These are phyloP conservation scores for Ceratobasidium sp. DNA, from an alignment of 1,284 basidiomycete genomes.

Conservation along the genomic window DNA sequence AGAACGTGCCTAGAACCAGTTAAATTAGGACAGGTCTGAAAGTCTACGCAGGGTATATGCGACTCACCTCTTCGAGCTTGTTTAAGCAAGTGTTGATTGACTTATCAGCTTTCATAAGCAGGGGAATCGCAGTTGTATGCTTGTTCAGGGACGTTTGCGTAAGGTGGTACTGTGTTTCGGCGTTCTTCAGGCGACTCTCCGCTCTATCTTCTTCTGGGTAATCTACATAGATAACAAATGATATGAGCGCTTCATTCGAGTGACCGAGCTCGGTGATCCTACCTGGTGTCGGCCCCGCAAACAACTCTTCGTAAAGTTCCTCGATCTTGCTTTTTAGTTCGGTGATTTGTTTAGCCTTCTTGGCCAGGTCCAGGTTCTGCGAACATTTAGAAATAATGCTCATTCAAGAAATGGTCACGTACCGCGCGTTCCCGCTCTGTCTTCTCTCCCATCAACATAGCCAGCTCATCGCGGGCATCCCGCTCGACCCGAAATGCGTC, in stretches of 20 bases:
- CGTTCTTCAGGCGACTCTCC: not conserved
- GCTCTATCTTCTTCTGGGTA: slow-evolving; percentile 31
- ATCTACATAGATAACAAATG: not conserved
- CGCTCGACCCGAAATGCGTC: slow-evolving; percentile 12
- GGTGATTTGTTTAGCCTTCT: not conserved
- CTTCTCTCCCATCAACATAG: slow-evolving; percentile 8
- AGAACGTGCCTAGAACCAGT: not conserved
- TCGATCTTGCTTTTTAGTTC: slow-evolving; percentile 19
- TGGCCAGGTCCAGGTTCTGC: slow-evolving; percentile 1
- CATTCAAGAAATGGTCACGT: not conserved
- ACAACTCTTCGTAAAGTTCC: slow-evolving; percentile 20
- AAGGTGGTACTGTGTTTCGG: slow-evolving; percentile 1
- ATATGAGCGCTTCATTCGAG: not conserved
- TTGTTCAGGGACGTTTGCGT: not conserved
- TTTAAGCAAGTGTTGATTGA: not conserved
- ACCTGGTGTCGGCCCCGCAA: slow-evolving; percentile 27
- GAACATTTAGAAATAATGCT: too few relatives aligned
- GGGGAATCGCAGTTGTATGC: slow-evolving; percentile 2
- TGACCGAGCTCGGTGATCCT: not conserved
- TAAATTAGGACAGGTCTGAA: not conserved
- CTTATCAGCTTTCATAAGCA: slow-evolving; percentile 11
- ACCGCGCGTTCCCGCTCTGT: slow-evolving; percentile 11
- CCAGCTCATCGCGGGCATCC: slow-evolving; percentile 21
- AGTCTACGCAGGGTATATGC: not conserved
- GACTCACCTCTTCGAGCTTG: slow-evolving; percentile 15